Percentiles rank a stretch among this genome's conserved stretches.
Conservation (phyloP, 805 yeast species). For the Lachancea meyersii region DNA sequence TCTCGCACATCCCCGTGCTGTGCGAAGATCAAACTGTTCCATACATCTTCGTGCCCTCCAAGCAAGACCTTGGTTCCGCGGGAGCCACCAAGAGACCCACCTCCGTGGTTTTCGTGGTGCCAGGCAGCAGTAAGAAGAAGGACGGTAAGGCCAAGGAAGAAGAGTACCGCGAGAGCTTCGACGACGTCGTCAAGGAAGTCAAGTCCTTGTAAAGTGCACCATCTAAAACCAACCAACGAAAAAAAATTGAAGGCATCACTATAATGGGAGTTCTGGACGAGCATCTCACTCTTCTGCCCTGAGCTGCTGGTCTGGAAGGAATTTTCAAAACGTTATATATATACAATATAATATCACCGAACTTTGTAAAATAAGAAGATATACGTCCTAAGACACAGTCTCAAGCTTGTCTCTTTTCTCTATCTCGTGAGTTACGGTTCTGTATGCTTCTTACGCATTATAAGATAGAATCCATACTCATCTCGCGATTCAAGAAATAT, state of each 20-base stretch:
- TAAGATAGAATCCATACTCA: no score
- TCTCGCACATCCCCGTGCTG: slow-evolving; percentile 93
- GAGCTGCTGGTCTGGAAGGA: neutral
- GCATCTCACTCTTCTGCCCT: neutral
- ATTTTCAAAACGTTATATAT: neutral
- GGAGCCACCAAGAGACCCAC: slow-evolving; percentile 99
- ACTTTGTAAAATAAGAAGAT: slow-evolving; percentile 5
- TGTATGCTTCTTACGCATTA: neutral
- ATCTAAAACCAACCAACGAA: no score
- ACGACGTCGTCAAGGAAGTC: slow-evolving; percentile 92
- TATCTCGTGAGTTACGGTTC: neutral
- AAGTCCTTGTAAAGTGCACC: slow-evolving; percentile 24
- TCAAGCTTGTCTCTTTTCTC: no score
- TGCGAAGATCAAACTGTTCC: slow-evolving; percentile 95
- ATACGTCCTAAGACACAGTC: neutral
- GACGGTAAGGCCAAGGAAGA: slow-evolving; percentile 62
- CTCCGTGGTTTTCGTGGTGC: slow-evolving; percentile 93
- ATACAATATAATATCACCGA: slow-evolving; percentile 1
- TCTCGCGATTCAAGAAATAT: no score
- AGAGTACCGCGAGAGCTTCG: slow-evolving; percentile 87
- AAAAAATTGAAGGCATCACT: no score
- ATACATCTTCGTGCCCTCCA: slow-evolving; percentile 88
- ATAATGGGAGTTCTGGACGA: neutral
- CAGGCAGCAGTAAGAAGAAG: slow-evolving; percentile 86
- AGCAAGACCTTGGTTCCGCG: slow-evolving; percentile 97